phyloP scores from a whole-genome alignment of 176 grass and related monocot species.

The Saccharum spontaneum region DNA sequence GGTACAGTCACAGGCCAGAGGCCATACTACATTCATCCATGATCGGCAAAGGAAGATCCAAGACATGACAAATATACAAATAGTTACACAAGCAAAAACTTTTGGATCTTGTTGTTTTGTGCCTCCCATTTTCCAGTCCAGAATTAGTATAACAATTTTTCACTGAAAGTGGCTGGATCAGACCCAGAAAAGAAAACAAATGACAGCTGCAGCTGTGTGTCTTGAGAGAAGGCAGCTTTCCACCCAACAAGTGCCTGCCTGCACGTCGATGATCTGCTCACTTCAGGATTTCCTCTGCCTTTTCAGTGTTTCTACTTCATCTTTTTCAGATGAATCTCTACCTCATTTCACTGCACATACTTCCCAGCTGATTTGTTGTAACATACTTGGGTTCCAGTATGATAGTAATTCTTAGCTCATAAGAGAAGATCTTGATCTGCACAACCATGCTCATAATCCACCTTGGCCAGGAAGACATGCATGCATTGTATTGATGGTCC shows the following conservation, averaged over 20 bases:
- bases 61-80: no score
- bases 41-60: no score
- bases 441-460: background rate
- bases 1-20: no score
- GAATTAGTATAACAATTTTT: constrained; percentile 22
- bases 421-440: background rate
- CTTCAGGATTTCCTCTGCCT: background rate
- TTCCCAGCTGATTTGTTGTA: background rate
- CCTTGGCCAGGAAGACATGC: background rate
- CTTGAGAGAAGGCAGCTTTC: no score
- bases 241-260: no score
- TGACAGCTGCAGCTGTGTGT: no score
- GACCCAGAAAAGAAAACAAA: no score
- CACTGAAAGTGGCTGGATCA: no score
- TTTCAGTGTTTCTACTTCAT: background rate
- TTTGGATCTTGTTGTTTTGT: no score
- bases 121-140: constrained; percentile 7
- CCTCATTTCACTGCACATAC: background rate
- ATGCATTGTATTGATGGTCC: background rate
- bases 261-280: background rate
- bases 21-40: no score
- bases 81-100: no score
- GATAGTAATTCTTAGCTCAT: background rate
- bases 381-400: background rate
- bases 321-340: background rate